Evolutionary conservation across 2,329 filamentous ascomycete genomes (phyloP), one percentile per base, ranked within the genome.

Genomic region (Fusarium solani-melongenae): DNA sequence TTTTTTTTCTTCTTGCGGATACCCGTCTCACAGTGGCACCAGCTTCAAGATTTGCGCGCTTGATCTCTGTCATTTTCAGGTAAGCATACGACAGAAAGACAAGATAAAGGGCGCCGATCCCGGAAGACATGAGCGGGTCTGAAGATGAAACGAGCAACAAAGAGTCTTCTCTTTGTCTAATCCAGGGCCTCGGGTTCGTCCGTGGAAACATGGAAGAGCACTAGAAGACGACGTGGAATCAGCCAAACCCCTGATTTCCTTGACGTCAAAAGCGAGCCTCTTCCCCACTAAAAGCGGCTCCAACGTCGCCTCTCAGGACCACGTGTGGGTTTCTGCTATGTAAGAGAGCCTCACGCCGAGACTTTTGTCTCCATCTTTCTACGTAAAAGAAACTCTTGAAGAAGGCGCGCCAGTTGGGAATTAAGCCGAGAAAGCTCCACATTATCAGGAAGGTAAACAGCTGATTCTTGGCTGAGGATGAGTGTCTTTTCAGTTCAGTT

Each of bases 331-430:
- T 66, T 64, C 20, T 44, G 24, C 17, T 71, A 61, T 66, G 62
- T 63, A 53, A 46, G 7, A 62, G 51, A 59, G 38, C 44, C 46
- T 61, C 24, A 70, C 56, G 72, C 72, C 73, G 56, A 74, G 72
- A 56, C 33, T 65, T 62, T 69, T 58, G 64, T 53, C 67, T 73
- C 72, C 72, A 74, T 74, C 61, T 64, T 71, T 70, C 65, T 74
- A 75, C 72, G 72, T 75, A 75, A 75, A 73, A 75, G 70, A 75
- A 75, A 75, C 53, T 44, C 55, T 55, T 65, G 5, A 31, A n/a
- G 14, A 63, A 33, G 36, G 5, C 33, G 20, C 11, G 20, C 58
- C 68, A 72, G 61, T 63, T 62, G 62, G 24, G 39, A 49, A 66
- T 58, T 46, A 22, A 17, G 29, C 60, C 60, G 64, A 71, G 61